phyloP scores from a whole-genome alignment of 768 basidiomycete species.

The Amanita inopinata region DNA sequence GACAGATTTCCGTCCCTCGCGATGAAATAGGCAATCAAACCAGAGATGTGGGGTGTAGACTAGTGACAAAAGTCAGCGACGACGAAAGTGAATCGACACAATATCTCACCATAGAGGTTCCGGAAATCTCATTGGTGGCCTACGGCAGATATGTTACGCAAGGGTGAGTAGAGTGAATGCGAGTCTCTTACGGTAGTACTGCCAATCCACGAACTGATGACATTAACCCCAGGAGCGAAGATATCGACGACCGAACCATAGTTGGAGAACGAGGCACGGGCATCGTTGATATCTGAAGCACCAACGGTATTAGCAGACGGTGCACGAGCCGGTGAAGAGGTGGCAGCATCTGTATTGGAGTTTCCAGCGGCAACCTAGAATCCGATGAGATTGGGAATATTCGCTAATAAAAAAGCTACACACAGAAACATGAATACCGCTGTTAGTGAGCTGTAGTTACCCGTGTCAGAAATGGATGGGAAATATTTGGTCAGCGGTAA shows the following conservation, averaged over 20 bases:
- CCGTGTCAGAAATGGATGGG: not conserved
- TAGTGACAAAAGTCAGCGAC: slow-evolving; percentile 5
- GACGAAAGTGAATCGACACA: not conserved
- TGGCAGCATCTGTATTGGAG: slow-evolving; percentile 19
- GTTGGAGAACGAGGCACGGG: slow-evolving; percentile 28
- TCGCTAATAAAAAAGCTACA: not conserved
- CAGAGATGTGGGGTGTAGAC: slow-evolving; percentile 32
- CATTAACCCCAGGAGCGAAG: slow-evolving; percentile 28
- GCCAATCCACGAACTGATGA: slow-evolving; percentile 23
- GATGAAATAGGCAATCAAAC: slow-evolving; percentile 29
- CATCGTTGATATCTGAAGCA: slow-evolving; percentile 26
- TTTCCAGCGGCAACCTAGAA: slow-evolving; percentile 28
- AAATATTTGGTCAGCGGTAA: not conserved
- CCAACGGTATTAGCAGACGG: slow-evolving; percentile 29
- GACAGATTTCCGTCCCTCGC: slow-evolving; percentile 19
- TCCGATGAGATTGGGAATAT: not conserved
- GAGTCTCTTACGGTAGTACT: slow-evolving; percentile 14
- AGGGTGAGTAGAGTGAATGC: not conserved
- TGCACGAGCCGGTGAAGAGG: slow-evolving; percentile 26
- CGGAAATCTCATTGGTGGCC: slow-evolving; percentile 18
- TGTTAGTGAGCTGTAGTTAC: slow-evolving; percentile 17
- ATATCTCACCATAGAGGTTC: slow-evolving; percentile 19
- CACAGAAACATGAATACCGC: slow-evolving; percentile 15
- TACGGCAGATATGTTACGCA: slow-evolving; percentile 5
- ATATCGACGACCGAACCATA: slow-evolving; percentile 32